Percentiles rank a stretch among this genome's conserved stretches.
These are phyloP conservation scores for Austroboletus novae-zelandiae DNA, from an alignment of 1,284 basidiomycete genomes.

Conservation along the genomic window DNA sequence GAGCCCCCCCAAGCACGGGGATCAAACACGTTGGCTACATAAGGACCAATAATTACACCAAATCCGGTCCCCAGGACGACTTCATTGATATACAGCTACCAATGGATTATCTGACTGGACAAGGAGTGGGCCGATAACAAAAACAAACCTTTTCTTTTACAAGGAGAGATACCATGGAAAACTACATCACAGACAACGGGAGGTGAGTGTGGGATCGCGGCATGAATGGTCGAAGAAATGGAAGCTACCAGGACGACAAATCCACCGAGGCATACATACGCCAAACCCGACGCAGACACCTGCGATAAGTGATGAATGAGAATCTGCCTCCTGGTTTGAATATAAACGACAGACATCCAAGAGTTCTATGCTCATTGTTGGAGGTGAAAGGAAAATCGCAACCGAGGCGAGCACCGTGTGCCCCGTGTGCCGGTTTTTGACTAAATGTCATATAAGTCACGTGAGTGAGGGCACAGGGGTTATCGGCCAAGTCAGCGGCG, in stretches of 20 bases:
- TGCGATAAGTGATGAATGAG: conserved; percentile 22
- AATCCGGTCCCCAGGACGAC: conserved; percentile 87
- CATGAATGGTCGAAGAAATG: neutral
- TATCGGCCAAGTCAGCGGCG: too few species aligned
- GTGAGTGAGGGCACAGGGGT: too few species aligned
- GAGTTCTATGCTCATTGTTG: conserved; percentile 19
- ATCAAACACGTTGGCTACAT: conserved; percentile 74
- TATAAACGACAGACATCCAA: conserved; percentile 23
- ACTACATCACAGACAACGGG: conserved; percentile 39
- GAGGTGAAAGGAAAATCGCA: neutral
- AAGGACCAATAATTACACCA: conserved; percentile 73
- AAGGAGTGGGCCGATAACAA: neutral
- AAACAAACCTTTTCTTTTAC: conserved; percentile 71
- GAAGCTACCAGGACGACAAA: conserved; percentile 61
- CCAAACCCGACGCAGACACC: conserved; percentile 49
- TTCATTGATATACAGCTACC: conserved; percentile 83
- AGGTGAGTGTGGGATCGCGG: neutral
- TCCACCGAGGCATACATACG: conserved; percentile 75
- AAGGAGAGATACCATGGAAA: conserved; percentile 78
- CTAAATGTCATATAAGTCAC: too few species aligned
- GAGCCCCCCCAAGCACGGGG: conserved; percentile 76
- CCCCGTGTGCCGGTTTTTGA: neutral
- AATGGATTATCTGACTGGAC: neutral
- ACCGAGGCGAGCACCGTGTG: too few species aligned
- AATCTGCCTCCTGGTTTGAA: conserved; percentile 11